Evolutionary conservation across 2,329 filamentous ascomycete genomes (phyloP), one percentile per base, ranked within the genome.

Genomic region (Paradendryphiella salina): DNA sequence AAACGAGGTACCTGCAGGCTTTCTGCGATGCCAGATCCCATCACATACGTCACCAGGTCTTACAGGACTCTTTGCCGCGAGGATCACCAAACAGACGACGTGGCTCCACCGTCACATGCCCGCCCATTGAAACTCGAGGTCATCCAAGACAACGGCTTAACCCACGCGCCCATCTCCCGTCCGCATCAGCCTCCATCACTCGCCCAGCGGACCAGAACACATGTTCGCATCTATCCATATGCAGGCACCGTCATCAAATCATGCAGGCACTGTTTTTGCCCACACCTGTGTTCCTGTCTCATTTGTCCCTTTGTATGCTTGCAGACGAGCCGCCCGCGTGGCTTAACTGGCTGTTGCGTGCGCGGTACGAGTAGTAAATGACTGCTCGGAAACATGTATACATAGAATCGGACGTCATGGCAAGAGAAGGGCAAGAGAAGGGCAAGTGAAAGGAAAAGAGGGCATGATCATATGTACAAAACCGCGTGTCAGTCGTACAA

Each of bases 121-220:
- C 41, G 13, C 41, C 28, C 18, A 21, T 47, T 54, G 57, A 56
- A 45, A 52, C 55, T 56, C 42, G 43, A 56, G 59, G 65, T 69
- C 66, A 68, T 65, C 57, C 58, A 68, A 68, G 65, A 69, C 66
- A 68, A 50, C 20, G 38, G 53, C 54, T 52, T 57, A 56, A 54
- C 47, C 61, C 66, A 69, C 63, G 66, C 64, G 66, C 62, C 31
- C 59, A 55, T 40, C 49, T 40, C 35, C 50, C 40, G 51, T 56
- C 54, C 60, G 60, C 65, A 66, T 55, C 60, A 62, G 57, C 56
- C 52, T 55, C 58, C 57, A 59, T 67, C 66, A 69, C 54, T 59
- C 54, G 63, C 52, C 51, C 57, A 50, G 41, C 36, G 42, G 46
- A 57, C 42, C 47, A 48, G 50, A 65, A 66, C 65, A 64, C 52